Evolutionary conservation across 1,139 yeast species (phyloP), one percentile per base, ranked within the genome.

Genomic region (Saccharomyces hybrid): DNA sequence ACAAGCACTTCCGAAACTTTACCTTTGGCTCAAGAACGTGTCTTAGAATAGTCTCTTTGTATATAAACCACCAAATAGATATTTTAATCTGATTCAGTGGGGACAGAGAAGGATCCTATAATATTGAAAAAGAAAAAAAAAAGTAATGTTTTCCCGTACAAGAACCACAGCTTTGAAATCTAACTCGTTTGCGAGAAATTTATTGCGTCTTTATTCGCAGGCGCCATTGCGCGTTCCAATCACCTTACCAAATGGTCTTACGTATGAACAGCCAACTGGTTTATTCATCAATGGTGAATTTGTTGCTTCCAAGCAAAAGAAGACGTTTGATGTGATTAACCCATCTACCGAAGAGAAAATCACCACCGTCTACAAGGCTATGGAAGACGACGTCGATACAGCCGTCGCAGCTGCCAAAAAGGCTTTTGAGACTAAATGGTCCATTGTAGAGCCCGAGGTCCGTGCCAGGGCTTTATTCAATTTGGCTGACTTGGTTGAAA

Each of bases 401-500:
- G 82, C 82, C 9, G 79, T 77, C 27, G 70, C 71, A 16, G 78
- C 78, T 44, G 82, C 82, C 38, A 68, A 70, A 54, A 62, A 63
- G 32, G 80, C 81, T 0, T 78, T 77, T 56, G 70, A 72, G 16
- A 62, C 65, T 26, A 61, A 62, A 6, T 77, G 80, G 79, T 69
- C 75, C 23, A 65, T 67, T n/a, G 68, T 70, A 4, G 77, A 76
- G 55, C 75, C 76, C 4, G 79, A 73, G 50, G 75, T 75, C 56
- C 78, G 88, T 70, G 85, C 83, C 14, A 64, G 71, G 49, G 75
- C 78, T 46, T 72, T 86, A 61, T 71, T 71, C 70, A 83, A 81
- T 67, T 70, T 85, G 54, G 89, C 88, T 47, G 84, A 82, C 57
- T 70, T 81, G 54, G 67, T 86, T 63, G 84, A 81, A 59, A 71